Evolutionary conservation across 768 basidiomycete species (phyloP).

Genomic region (Hemileccinum impolitum): DNA sequence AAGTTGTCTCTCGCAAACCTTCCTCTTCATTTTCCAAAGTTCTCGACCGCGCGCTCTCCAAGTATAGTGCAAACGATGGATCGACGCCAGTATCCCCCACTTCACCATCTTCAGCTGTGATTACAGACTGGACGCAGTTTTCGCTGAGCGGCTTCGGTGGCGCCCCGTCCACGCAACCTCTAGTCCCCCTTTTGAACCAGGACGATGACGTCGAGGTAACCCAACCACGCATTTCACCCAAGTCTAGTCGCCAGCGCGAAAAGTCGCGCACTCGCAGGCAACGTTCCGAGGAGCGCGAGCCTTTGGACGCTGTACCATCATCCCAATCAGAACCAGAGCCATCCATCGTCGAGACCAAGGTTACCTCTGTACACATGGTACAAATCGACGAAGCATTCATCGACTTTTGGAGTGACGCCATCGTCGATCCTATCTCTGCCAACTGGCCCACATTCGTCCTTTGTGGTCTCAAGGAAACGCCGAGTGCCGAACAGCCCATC

Average conservation of each 20-base stretch:
- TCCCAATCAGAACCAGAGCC: constrained; percentile 18
- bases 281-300: constrained; percentile 19
- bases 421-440: constrained; percentile 63
- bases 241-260: constrained; percentile 33
- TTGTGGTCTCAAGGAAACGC: constrained; percentile 55
- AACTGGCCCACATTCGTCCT: constrained; percentile 69
- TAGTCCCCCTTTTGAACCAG: constrained; percentile 56
- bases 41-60: constrained; percentile 19
- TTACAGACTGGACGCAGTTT: constrained; percentile 66
- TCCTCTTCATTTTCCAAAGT: constrained; percentile 31
- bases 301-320: constrained; percentile 9
- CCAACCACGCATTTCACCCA: constrained; percentile 33
- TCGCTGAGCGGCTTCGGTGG: constrained; percentile 60
- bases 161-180: constrained; percentile 32
- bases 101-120: constrained; percentile 27
- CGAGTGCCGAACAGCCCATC: constrained; percentile 29
- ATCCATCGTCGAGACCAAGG: constrained; percentile 32
- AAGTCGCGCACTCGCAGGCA: constrained; percentile 26
- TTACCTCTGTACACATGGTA: constrained; percentile 40
- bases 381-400: constrained; percentile 78
- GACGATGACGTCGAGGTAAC: constrained; percentile 67
- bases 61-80: constrained; percentile 12
- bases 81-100: constrained; percentile 27
- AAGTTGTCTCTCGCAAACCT: constrained; percentile 28
- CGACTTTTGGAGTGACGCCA: constrained; percentile 77